Conservation (phyloP, 2,329 filamentous ascomycete species). For the Allantophomopsis lycopodina region DNA sequence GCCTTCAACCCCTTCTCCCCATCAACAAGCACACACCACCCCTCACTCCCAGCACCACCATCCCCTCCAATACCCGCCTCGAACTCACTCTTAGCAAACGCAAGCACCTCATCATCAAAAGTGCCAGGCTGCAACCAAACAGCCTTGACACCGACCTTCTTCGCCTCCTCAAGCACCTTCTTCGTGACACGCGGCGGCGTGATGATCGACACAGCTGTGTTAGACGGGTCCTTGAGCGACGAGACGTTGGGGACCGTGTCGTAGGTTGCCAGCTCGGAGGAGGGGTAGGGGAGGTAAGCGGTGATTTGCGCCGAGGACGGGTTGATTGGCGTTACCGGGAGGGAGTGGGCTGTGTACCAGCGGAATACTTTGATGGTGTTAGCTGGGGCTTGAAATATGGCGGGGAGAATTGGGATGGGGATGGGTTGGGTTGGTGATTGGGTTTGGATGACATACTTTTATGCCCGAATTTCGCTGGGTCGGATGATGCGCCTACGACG, state of each 20-base stretch:
- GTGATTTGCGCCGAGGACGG: constrained; percentile 52
- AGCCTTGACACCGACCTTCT: constrained; percentile 54
- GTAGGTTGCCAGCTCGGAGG: constrained; percentile 33
- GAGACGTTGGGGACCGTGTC: constrained; percentile 34
- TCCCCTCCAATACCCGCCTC: constrained; percentile 55
- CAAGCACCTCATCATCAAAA: constrained; percentile 63
- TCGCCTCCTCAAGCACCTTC: constrained; percentile 63
- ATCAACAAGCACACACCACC: constrained; percentile 82
- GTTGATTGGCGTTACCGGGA: constrained; percentile 76
- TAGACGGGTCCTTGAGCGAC: constrained; percentile 47
- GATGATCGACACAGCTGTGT: constrained; percentile 73
- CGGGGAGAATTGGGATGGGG: neutral
- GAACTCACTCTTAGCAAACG: constrained; percentile 57
- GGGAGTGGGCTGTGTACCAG: constrained; percentile 70
- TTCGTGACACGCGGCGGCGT: constrained; percentile 72
- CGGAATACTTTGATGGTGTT: constrained; percentile 51
- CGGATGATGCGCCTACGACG: constrained; percentile 80
- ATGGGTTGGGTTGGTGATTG: constrained; percentile 1
- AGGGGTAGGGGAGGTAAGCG: constrained; percentile 27
- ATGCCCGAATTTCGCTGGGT: constrained; percentile 76
- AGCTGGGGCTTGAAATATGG: constrained; percentile 2
- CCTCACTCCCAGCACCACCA: constrained; percentile 52
- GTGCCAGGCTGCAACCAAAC: constrained; percentile 89
- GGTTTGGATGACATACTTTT: constrained; percentile 40
- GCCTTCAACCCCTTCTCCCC: constrained; percentile 50